These are phyloP conservation scores for Rhodotorula glutinis DNA, from an alignment of 1,284 basidiomycete species.

Conservation along the genomic window DNA sequence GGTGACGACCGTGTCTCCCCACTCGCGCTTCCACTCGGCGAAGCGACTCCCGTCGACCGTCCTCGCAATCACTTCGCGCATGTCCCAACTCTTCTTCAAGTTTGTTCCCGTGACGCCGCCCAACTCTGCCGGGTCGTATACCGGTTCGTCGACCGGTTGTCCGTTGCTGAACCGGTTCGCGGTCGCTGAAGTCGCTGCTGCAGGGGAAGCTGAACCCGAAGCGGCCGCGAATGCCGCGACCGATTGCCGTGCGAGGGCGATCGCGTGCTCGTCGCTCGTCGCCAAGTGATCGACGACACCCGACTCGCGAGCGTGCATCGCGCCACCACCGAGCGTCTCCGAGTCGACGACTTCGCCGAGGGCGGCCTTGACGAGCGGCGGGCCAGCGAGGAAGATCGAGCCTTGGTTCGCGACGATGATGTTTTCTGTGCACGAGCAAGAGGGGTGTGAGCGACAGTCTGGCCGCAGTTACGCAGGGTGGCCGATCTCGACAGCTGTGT, in stretches of 20 bases:
- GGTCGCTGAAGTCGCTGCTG: no score
- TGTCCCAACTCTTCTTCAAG: conserved; percentile 80
- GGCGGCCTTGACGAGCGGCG: conserved; percentile 90
- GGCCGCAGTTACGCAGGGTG: no score
- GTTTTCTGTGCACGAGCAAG: conserved; percentile 57
- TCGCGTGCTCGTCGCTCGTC: conserved; percentile 79
- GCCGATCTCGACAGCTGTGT: no score
- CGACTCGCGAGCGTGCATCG: conserved; percentile 91
- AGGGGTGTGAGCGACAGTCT: background rate
- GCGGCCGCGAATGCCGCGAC: conserved; percentile 66
- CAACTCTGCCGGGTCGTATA: conserved; percentile 75
- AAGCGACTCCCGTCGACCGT: conserved; percentile 88
- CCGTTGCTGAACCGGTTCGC: no score
- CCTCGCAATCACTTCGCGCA: conserved; percentile 87
- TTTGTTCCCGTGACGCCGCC: conserved; percentile 90
- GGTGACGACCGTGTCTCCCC: conserved; percentile 75
- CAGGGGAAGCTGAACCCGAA: conserved; percentile 38
- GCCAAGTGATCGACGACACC: conserved; percentile 93
- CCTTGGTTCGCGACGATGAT: conserved; percentile 93
- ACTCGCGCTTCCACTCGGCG: conserved; percentile 85
- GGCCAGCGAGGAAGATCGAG: conserved; percentile 91
- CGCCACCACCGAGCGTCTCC: conserved; percentile 80
- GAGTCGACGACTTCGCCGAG: conserved; percentile 91
- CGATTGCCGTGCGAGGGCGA: conserved; percentile 75
- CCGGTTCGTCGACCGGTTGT: conserved; percentile 62